A percentile compares a stretch with the other conserved stretches of the same genome.
Conservation (phyloP, 2,329 filamentous ascomycete genomes). For the Exophiala oligosperma region DNA sequence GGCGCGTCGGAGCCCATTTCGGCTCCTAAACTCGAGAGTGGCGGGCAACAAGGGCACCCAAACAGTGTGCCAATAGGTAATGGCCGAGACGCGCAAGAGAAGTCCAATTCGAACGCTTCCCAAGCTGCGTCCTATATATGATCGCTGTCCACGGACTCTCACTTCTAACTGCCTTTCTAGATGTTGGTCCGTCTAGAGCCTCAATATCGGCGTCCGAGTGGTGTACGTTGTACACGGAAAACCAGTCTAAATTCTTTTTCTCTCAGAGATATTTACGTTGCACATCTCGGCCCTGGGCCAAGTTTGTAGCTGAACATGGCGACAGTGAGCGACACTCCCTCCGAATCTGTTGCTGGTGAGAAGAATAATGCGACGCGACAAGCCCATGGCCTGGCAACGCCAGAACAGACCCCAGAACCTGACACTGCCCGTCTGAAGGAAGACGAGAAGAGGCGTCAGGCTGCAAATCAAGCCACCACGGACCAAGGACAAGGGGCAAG, state of each 20-base stretch:
- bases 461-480: not conserved
- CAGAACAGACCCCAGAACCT: slow-evolving; percentile 13
- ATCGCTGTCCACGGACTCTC: slow-evolving; percentile 2
- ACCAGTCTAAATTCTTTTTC: slow-evolving; percentile 9
- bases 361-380: slow-evolving; percentile 12
- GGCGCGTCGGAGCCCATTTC: not conserved
- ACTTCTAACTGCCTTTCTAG: slow-evolving; percentile 6
- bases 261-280: slow-evolving; percentile 10
- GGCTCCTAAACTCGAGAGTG: not conserved
- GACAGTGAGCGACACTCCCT: slow-evolving; percentile 10
- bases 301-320: slow-evolving; percentile 8
- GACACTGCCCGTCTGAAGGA: slow-evolving; percentile 11
- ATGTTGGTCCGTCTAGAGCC: slow-evolving; percentile 2
- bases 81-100: slow-evolving; percentile 4
- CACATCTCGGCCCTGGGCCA: slow-evolving; percentile 6
- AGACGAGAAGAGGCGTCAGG: slow-evolving; percentile 11
- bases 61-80: slow-evolving; percentile 1
- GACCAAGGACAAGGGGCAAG: not conserved
- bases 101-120: slow-evolving; percentile 4
- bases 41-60: not conserved
- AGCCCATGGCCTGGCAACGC: slow-evolving; percentile 16
- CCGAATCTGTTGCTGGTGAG: slow-evolving; percentile 5
- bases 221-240: not conserved
- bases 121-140: slow-evolving; percentile 2
- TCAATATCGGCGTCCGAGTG: slow-evolving; percentile 8